A percentile compares a stretch with the other conserved stretches of the same genome.
phyloP scores from a whole-genome alignment of 192 early-diverging fungal species.

The Neocallimastix lanati region DNA sequence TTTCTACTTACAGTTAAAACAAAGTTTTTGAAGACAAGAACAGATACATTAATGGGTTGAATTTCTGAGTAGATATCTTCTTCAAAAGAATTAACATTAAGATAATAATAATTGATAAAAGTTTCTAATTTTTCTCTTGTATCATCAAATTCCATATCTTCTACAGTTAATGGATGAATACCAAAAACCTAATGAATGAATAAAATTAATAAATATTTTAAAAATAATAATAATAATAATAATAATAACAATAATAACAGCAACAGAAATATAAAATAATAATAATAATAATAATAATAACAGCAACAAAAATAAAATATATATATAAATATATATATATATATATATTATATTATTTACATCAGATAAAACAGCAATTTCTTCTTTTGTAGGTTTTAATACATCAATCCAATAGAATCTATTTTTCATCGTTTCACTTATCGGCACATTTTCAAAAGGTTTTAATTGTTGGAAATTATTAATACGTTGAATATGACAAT shows the following conservation, averaged over 20 bases:
- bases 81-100: slow-evolving; percentile 23
- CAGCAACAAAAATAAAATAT: background rate
- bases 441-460: no score
- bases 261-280: background rate
- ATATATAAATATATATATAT: background rate
- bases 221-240: background rate
- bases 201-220: background rate
- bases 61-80: slow-evolving; percentile 16
- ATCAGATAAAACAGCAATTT: slow-evolving; percentile 36
- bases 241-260: background rate
- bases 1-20: slow-evolving; percentile 51
- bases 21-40: slow-evolving; percentile 20
- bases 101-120: slow-evolving; percentile 9
- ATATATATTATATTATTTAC: slow-evolving; percentile 4
- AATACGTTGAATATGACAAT: no score
- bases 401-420: slow-evolving; percentile 48
- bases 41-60: background rate
- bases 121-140: slow-evolving; percentile 1
- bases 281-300: background rate
- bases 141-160: slow-evolving; percentile 24
- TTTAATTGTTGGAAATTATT: no score
- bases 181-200: slow-evolving; percentile 34
- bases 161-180: slow-evolving; percentile 70
- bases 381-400: slow-evolving; percentile 32
- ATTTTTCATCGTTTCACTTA: no score